Conservation (phyloP, 257 asterid genomes). For the Solanum pimpinellifolium region DNA sequence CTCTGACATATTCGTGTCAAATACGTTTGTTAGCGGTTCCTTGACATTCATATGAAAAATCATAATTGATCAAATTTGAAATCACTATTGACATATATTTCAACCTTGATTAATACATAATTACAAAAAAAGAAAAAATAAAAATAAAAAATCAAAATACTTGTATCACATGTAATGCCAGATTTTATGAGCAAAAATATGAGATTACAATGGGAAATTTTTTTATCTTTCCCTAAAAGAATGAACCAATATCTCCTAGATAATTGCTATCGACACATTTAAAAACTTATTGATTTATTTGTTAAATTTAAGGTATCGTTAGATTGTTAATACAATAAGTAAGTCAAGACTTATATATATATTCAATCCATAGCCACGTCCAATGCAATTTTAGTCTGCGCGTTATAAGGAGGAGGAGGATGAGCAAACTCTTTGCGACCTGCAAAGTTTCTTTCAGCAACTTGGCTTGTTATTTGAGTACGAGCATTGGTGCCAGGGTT, state of each 20-base stretch:
- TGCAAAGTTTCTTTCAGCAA: background rate
- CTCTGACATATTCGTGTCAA: background rate
- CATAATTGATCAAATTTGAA: background rate
- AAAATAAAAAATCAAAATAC: background rate
- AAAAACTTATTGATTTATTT: background rate
- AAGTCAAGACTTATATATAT: background rate
- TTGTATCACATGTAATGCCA: background rate
- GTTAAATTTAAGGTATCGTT: background rate
- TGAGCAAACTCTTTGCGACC: background rate
- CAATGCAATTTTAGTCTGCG: background rate
- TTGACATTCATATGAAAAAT: background rate
- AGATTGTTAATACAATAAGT: background rate
- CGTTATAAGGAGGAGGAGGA: background rate
- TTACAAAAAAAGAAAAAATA: background rate
- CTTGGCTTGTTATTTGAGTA: background rate
- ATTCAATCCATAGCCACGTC: constrained; percentile 1
- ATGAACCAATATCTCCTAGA: background rate
- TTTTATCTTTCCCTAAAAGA: background rate
- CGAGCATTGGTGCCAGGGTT: background rate
- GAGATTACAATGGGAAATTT: background rate
- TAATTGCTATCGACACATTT: background rate
- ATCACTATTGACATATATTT: background rate
- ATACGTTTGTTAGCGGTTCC: background rate
- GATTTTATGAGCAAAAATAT: background rate
- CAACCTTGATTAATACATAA: background rate